Base-by-base conservation (phyloP, 257 asterid species). In the Solanum chiquidenum region DNA sequence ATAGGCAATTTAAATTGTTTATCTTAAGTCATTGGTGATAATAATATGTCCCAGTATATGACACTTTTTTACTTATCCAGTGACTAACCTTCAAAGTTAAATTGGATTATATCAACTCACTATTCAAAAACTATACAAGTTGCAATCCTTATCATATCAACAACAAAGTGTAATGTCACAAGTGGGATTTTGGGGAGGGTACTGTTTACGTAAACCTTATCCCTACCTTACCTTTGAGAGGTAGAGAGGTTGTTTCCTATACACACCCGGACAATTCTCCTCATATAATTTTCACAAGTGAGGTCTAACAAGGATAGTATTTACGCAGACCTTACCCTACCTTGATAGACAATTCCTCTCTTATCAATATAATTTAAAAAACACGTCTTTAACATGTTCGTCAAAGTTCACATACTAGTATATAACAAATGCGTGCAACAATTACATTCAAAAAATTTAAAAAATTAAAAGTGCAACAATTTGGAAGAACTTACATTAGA, bases 401-500 rank as follows among this genome's bases (percentile, higher is more conserved):
- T 31, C n/a, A 69, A 69, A 69, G 76, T 31, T 14, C 40, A 31
- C 76, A 31, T 33, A 46, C 55, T 4, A 31, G 77, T 71, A 13
- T 71, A 16, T 12, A 69, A 6, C 75, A 62, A 62, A n/a, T 62
- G 27, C 4, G 44, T 14, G 44, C 79, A 33, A 33, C 27, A 33
- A 72, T 33, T 18, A 72, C 27, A 33, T 71, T 71, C 12, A 31
- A 29, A 69, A 69, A 35, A 35, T 5, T 3, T 44, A 11, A 3
- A 55, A 27, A 73, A 35, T 18, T 33, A 71, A 34, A 37, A 10
- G 4, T 21, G 9, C 16, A 37, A 37, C 9, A 46, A 21, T 21
- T 86, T 5, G 38, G 31, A 71, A 60, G 66, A 77, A 34, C 40
- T 88, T 92, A 93, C 98, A 44, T 91, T 91, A 55, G 94, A 90